A percentile compares a stretch with the other conserved stretches of the same genome.
Conservation (phyloP, 2,329 filamentous ascomycete genomes). For the Neonectria coccinea region DNA sequence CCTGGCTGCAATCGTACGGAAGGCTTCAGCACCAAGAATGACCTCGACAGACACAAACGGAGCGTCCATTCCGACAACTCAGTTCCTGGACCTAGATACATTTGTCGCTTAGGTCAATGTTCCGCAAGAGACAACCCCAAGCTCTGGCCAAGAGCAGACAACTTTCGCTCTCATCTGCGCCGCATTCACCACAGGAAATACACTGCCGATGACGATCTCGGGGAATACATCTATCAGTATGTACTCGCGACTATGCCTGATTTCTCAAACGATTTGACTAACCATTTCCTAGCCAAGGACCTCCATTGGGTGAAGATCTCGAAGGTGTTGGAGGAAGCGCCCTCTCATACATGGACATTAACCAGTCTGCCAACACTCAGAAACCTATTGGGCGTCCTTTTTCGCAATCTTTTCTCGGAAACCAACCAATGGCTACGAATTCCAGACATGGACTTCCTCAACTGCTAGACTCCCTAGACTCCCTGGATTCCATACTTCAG, state of each 20-base stretch:
- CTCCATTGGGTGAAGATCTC: constrained; percentile 36
- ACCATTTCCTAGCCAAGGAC: constrained; percentile 23
- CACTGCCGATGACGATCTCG: constrained; percentile 53
- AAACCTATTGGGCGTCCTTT: constrained; percentile 28
- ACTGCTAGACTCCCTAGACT: constrained; percentile 16
- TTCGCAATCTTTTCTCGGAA: constrained; percentile 15
- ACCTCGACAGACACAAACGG: constrained; percentile 82
- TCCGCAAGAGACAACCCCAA: constrained; percentile 59
- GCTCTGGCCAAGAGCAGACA: constrained; percentile 84
- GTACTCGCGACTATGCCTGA: neutral
- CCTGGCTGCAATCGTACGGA: constrained; percentile 66
- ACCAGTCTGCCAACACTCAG: constrained; percentile 26
- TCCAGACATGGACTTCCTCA: constrained; percentile 21
- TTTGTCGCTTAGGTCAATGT: constrained; percentile 45
- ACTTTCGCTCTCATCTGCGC: constrained; percentile 83
- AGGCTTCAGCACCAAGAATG: constrained; percentile 84
- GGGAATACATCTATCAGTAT: constrained; percentile 48
- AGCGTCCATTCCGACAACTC: constrained; percentile 72
- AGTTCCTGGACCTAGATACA: constrained; percentile 38
- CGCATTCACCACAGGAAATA: constrained; percentile 69
- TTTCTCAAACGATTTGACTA: constrained; percentile 2
- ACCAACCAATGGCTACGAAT: neutral
- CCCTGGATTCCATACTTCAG: constrained; percentile 21
- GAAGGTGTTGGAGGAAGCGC: constrained; percentile 46
- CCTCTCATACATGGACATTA: constrained; percentile 37